Evolutionary conservation across 2,329 filamentous ascomycete genomes (phyloP).

Genomic region (Teratosphaeria pseudoeucalypti): DNA sequence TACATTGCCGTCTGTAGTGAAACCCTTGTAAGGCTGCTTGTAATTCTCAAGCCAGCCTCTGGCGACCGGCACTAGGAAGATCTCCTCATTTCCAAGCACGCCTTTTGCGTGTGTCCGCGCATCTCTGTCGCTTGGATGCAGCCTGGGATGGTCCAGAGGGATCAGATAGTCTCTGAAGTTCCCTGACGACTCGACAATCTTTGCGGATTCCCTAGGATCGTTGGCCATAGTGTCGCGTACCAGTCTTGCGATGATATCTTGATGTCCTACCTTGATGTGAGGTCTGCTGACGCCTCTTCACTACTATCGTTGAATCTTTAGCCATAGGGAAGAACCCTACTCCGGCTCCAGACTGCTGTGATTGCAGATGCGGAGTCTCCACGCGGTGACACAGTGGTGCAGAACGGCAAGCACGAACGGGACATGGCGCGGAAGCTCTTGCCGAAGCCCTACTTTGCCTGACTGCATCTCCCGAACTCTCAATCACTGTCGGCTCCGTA

Average conservation of each 20-base stretch:
- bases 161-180: constrained; percentile 17
- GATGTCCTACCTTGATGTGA: background rate
- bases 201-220: constrained; percentile 7
- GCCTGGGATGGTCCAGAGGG: constrained; percentile 13
- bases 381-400: background rate
- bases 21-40: constrained; percentile 57
- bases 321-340: background rate
- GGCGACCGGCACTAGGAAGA: constrained; percentile 18
- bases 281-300: background rate
- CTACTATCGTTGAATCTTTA: background rate
- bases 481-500: background rate
- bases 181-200: constrained; percentile 13
- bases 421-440: background rate
- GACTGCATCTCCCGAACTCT: background rate
- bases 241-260: background rate
- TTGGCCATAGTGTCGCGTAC: constrained; percentile 10
- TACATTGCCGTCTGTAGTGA: constrained; percentile 52
- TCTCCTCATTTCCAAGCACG: constrained; percentile 11
- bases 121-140: constrained; percentile 15
- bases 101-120: constrained; percentile 14
- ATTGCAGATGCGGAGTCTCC: background rate
- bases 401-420: background rate
- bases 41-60: constrained; percentile 18
- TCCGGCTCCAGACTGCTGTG: background rate
- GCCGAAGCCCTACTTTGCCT: background rate